These are phyloP conservation scores for Schizochytrium sp. DNA, from an alignment of 108 stramenopile genomes.

Conservation along the genomic window DNA sequence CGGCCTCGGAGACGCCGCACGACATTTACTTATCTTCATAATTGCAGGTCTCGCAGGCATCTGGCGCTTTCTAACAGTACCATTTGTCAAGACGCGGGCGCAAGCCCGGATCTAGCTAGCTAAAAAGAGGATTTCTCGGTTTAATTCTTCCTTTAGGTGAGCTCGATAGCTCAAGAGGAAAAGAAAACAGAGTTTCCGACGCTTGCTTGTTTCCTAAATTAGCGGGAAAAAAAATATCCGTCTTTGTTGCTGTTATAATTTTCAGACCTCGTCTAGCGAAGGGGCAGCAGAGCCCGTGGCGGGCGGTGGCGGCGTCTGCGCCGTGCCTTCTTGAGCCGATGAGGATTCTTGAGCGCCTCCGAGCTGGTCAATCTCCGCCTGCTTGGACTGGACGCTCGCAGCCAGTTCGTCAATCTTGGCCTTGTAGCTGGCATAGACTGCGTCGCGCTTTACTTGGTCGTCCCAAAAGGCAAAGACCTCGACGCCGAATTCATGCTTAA, in stretches of 20 bases:
- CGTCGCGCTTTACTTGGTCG: background rate
- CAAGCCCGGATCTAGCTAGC: background rate
- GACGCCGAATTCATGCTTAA: background rate
- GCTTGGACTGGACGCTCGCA: background rate
- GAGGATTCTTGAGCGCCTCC: background rate
- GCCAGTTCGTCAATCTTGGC: background rate
- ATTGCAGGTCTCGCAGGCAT: background rate
- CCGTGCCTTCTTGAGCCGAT: background rate
- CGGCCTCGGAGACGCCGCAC: background rate
- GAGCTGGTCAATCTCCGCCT: background rate
- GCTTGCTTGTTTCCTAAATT: too few species aligned
- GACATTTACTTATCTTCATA: background rate
- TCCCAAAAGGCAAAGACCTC: background rate
- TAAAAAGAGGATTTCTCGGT: background rate
- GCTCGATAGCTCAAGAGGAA: too few species aligned
- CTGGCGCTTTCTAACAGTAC: background rate
- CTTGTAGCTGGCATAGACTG: conserved; percentile 4
- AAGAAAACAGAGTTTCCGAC: too few species aligned
- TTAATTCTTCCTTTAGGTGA: too few species aligned
- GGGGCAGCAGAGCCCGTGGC: background rate
- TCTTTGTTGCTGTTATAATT: background rate
- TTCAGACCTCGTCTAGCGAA: background rate
- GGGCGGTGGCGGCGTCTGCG: background rate
- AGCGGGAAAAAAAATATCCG: too few species aligned
- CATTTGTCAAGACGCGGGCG: background rate